Evolutionary conservation across 345 rosid genomes (phyloP).

Genomic region (Syzygium jambos): DNA sequence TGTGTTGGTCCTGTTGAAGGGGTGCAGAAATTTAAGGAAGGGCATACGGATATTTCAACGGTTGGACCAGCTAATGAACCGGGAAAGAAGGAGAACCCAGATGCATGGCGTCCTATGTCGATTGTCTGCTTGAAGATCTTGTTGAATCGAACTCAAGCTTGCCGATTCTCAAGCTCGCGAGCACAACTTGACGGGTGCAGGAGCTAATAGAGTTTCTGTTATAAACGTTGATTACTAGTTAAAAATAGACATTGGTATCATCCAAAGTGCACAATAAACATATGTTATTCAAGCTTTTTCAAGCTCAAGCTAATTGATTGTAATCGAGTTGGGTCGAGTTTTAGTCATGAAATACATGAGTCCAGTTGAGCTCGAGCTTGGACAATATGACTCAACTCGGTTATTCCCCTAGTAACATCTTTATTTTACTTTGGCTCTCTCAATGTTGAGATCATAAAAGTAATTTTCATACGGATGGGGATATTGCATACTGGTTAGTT

Average conservation of each 20-base stretch:
- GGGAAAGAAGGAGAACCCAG: background rate
- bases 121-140: background rate
- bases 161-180: background rate
- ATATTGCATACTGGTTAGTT: too few species aligned
- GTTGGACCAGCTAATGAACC: background rate
- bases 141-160: background rate
- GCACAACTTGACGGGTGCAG: background rate
- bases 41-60: background rate
- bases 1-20: background rate
- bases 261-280: too few species aligned
- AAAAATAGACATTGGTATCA: background rate
- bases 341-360: background rate
- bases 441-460: background rate
- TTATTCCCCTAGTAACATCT: background rate
- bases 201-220: background rate
- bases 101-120: background rate
- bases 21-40: background rate
- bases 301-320: background rate
- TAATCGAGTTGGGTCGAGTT: background rate
- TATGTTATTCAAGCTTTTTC: background rate
- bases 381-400: background rate
- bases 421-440: background rate
- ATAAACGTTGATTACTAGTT: background rate
- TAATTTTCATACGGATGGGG: background rate
- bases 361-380: background rate